Conservation (phyloP, 768 basidiomycete genomes). For the Termitomyces sp. region DNA sequence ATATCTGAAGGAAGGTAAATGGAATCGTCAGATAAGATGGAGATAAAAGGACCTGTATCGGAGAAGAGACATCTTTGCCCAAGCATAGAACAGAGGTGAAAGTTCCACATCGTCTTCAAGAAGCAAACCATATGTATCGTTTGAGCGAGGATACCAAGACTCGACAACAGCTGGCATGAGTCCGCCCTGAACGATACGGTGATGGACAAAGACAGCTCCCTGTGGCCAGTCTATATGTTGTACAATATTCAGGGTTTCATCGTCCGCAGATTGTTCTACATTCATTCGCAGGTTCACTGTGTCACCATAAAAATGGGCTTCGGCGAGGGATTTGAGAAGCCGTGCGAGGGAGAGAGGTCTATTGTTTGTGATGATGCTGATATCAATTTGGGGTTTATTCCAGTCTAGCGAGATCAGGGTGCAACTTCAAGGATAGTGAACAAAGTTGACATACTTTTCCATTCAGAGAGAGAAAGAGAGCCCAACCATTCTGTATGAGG, state of each 20-base stretch:
- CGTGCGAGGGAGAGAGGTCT: constrained; percentile 69
- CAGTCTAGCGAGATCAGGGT: constrained; percentile 53
- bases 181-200: constrained; percentile 75
- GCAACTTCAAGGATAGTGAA: constrained; percentile 7
- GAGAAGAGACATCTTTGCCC: constrained; percentile 78
- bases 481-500: constrained; percentile 59
- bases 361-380: constrained; percentile 76
- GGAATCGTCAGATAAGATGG: neutral
- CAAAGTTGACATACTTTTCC: constrained; percentile 41
- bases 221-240: constrained; percentile 55
- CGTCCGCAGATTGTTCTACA: constrained; percentile 72
- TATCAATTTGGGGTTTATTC: constrained; percentile 64
- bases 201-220: constrained; percentile 59
- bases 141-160: constrained; percentile 79
- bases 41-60: constrained; percentile 56
- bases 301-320: constrained; percentile 68
- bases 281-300: constrained; percentile 61
- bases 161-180: constrained; percentile 82
- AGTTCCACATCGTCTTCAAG: constrained; percentile 88
- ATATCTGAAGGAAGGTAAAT: constrained; percentile 45
- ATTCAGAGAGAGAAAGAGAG: constrained; percentile 52
- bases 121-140: constrained; percentile 74
- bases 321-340: constrained; percentile 57
- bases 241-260: constrained; percentile 51
- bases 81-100: constrained; percentile 82